These are phyloP conservation scores for Rhynchospora tenuis DNA, from an alignment of 176 grass and related monocot species.

Conservation along the genomic window DNA sequence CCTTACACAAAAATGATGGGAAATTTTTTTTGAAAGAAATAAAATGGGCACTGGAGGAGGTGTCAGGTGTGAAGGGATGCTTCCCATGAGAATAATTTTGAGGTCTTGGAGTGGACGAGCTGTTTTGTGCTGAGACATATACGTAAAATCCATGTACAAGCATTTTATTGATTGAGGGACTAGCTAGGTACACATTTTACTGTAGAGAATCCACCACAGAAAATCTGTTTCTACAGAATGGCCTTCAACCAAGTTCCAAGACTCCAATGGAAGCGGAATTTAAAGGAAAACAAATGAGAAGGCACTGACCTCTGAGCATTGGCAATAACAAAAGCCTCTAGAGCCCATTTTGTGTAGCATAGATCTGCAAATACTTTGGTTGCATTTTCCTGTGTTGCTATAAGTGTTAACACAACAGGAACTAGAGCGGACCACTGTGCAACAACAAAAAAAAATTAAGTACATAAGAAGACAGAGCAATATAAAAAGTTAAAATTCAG, in stretches of 20 bases:
- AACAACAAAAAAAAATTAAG: conserved; percentile 6
- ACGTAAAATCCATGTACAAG: neutral
- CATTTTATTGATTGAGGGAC: neutral
- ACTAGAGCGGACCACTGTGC: conserved; percentile 83
- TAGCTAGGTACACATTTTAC: neutral
- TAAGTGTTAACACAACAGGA: conserved; percentile 68
- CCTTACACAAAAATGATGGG: neutral
- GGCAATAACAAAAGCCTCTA: conserved; percentile 73
- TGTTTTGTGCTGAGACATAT: no score
- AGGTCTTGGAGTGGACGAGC: neutral
- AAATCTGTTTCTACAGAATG: neutral
- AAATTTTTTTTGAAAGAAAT: neutral
- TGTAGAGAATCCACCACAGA: neutral
- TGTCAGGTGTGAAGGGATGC: neutral
- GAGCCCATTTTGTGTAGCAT: conserved; percentile 92
- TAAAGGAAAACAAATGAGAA: neutral
- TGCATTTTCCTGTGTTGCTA: conserved; percentile 57
- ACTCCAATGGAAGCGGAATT: no score
- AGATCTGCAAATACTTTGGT: conserved; percentile 44
- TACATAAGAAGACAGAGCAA: neutral
- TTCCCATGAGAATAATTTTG: neutral
- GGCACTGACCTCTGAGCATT: conserved; percentile 49
- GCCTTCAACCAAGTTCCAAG: no score
- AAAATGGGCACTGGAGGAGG: neutral
- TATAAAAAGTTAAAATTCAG: neutral